Evolutionary conservation across 2,329 filamentous ascomycete species (phyloP).

Genomic region (Aspergillus amoenus): DNA sequence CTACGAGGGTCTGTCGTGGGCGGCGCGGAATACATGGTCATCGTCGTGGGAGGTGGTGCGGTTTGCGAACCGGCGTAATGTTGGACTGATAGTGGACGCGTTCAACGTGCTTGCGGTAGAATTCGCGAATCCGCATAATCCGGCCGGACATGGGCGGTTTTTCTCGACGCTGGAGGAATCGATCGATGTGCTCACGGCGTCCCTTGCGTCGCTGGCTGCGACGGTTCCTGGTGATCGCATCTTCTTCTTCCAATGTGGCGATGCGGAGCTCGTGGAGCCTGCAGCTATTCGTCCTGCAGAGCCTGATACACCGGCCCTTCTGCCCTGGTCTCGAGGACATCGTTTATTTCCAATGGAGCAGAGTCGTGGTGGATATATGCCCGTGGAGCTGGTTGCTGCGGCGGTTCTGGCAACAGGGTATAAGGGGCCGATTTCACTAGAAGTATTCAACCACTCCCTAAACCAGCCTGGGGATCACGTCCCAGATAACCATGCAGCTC

Average conservation of each 20-base stretch:
- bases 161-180: constrained; percentile 28
- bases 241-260: constrained; percentile 35
- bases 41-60: constrained; percentile 34
- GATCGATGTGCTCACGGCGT: constrained; percentile 23
- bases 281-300: constrained; percentile 23
- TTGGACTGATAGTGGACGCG: constrained; percentile 33
- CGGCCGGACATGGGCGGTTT: constrained; percentile 29
- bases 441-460: constrained; percentile 34
- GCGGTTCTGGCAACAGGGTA: constrained; percentile 35
- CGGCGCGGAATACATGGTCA: constrained; percentile 33
- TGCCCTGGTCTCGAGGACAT: constrained; percentile 34
- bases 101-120: constrained; percentile 36
- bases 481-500: constrained; percentile 23
- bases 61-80: constrained; percentile 32
- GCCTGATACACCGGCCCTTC: constrained; percentile 22
- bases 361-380: constrained; percentile 31
- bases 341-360: constrained; percentile 30
- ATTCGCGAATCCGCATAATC: constrained; percentile 32
- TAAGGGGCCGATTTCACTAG: constrained; percentile 30
- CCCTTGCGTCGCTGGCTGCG: constrained; percentile 23
- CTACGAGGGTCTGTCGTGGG: constrained; percentile 36
- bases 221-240: constrained; percentile 33
- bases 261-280: constrained; percentile 31
- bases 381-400: constrained; percentile 30
- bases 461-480: constrained; percentile 20